Base-by-base conservation (phyloP, 352 stramenopile genomes). In the Pythium monospermum region DNA sequence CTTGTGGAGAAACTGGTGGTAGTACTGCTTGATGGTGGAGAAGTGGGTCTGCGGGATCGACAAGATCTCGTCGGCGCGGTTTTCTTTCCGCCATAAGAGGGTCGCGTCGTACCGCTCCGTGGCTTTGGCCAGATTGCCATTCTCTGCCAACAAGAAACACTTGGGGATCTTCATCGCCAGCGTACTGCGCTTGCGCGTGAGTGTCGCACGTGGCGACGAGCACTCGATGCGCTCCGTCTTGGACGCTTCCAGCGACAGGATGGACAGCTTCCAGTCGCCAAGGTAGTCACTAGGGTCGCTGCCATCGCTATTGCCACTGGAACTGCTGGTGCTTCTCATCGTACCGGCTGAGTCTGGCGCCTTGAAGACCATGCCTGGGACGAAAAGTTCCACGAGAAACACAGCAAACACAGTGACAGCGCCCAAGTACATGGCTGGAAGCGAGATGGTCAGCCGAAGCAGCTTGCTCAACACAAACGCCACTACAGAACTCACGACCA, bases 1-100 rank as follows among this genome's bases (percentile, higher is more conserved):
- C 57, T 93, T 93, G 67, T 91, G 82, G 4, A 90, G 55, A 53
- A 60, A 87, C 42, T 93, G 82, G 21, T 76, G 80, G 70, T 91
- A 91, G 46, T 71, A 88, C 71, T 64, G 53, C 61, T 90, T 90
- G 61, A 91, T 89, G 4, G 53, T 68, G 33, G 74, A 54, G 53
- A 87, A 93, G 33, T 84, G 66, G 30, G 45, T 56, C 39, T 93
- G 80, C 0, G 76, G 77, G 18, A 61, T 68, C 12, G 61, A 40
- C 4, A 96, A 69, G 26, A 94, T 83, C 0, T 45, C 62, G 39
- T 96, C 84, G 1, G 73, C 76, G 37, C 83, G 71, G 21, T 88
- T 54, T 26, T 91, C 76, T n/a, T 88, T 75, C 15, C 87, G 61
- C 83, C 83, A 96, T 18, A 80, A 68, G 6, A 85, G 39, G 3